phyloP scores from a whole-genome alignment of 2,329 filamentous ascomycete genomes.

The Botrytis porri region DNA sequence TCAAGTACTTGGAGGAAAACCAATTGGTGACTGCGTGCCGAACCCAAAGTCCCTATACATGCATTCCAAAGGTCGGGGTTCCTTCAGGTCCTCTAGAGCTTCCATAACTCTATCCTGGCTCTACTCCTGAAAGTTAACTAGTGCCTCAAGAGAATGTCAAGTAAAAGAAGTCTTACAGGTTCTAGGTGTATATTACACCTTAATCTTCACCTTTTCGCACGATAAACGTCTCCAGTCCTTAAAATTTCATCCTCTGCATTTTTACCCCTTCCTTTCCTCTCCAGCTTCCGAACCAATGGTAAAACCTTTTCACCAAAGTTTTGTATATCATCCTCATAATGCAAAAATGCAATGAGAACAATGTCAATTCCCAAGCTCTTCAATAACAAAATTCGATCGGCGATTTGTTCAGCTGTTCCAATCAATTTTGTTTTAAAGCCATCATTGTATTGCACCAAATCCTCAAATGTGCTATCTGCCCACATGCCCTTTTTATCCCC shows the following conservation, averaged over 20 bases:
- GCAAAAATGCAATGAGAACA: constrained; percentile 47
- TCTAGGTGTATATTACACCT: not conserved
- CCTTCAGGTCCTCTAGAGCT: not conserved
- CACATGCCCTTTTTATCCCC: constrained; percentile 51
- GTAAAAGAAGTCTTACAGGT: not conserved
- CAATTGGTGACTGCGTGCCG: not conserved
- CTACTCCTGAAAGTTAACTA: not conserved
- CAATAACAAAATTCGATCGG: constrained; percentile 48
- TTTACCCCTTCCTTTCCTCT: constrained; percentile 48
- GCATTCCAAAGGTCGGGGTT: constrained; percentile 2
- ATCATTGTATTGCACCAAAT: constrained; percentile 54
- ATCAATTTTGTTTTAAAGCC: constrained; percentile 55
- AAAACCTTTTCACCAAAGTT: constrained; percentile 47
- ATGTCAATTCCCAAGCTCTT: constrained; percentile 47
- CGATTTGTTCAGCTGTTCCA: constrained; percentile 51
- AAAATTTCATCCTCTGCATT: constrained; percentile 46
- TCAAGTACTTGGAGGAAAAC: not conserved
- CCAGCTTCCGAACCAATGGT: constrained; percentile 47
- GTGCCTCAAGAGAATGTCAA: not conserved
- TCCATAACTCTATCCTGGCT: not conserved
- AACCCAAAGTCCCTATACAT: not conserved
- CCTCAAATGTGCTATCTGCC: constrained; percentile 50
- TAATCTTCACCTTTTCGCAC: constrained; percentile 24
- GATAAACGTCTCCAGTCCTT: constrained; percentile 48
- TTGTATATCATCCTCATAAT: constrained; percentile 53